These are phyloP conservation scores for Daldinia grandis DNA, from an alignment of 495 filamentous ascomycete genomes.

Conservation along the genomic window DNA sequence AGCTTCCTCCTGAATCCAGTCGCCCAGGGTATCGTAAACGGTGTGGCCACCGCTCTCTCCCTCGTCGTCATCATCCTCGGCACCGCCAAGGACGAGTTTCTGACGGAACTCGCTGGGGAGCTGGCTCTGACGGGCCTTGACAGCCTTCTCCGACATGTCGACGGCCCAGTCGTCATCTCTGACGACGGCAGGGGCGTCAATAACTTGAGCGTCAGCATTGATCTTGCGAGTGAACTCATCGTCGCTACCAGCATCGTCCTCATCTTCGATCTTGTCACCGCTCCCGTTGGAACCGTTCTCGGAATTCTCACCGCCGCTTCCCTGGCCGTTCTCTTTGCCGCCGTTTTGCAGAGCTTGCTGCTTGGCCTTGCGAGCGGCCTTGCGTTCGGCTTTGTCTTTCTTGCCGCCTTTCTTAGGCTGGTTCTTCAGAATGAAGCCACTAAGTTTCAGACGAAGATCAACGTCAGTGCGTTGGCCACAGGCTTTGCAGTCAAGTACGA, in stretches of 20 bases:
- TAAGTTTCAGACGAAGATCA: conserved; percentile 92
- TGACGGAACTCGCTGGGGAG: conserved; percentile 92
- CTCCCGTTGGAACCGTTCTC: conserved; percentile 75
- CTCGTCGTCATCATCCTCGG: conserved; percentile 82
- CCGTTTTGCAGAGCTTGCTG: conserved; percentile 75
- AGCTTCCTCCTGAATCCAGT: conserved; percentile 85
- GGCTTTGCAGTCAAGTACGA: conserved; percentile 96
- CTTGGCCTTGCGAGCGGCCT: conserved; percentile 84
- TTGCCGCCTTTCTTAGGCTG: conserved; percentile 82
- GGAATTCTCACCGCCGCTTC: conserved; percentile 74
- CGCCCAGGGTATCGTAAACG: conserved; percentile 89
- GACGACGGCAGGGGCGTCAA: conserved; percentile 68
- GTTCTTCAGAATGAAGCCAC: conserved; percentile 97
- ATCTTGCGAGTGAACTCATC: conserved; percentile 93
- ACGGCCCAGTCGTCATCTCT: conserved; percentile 94
- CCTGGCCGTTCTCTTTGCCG: conserved; percentile 63
- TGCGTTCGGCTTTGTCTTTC: conserved; percentile 93
- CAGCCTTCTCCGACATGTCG: conserved; percentile 92
- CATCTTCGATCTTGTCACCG: conserved; percentile 62
- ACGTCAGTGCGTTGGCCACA: conserved; percentile 92
- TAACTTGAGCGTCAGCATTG: conserved; percentile 79
- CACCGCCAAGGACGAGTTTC: conserved; percentile 80
- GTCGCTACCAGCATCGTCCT: conserved; percentile 76
- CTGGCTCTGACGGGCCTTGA: conserved; percentile 90
- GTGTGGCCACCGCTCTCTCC: conserved; percentile 78